These are phyloP conservation scores for Cercospora sojina DNA, from an alignment of 2,329 filamentous ascomycete species.

Conservation along the genomic window DNA sequence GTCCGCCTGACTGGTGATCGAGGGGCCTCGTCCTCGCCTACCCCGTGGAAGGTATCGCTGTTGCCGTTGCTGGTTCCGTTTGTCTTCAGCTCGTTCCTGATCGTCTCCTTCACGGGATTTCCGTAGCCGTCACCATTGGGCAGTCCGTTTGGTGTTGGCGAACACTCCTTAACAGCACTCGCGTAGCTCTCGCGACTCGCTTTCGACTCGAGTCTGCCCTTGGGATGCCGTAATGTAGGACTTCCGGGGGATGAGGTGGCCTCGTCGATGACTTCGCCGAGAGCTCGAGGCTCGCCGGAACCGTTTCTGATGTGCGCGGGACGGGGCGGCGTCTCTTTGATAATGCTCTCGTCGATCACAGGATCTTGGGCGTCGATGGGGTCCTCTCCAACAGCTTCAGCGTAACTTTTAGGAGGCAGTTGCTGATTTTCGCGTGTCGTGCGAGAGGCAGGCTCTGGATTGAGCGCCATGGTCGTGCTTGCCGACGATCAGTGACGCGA, in stretches of 20 bases:
- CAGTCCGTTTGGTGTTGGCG: conserved; percentile 19
- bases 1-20: conserved; percentile 30
- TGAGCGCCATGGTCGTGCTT: conserved; percentile 41
- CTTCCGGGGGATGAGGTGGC: conserved; percentile 33
- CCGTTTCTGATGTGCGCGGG: conserved; percentile 25
- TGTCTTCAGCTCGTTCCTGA: conserved; percentile 8
- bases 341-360: conserved; percentile 27
- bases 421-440: conserved; percentile 41
- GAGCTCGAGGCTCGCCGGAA: conserved; percentile 34
- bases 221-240: conserved; percentile 33
- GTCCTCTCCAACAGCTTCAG: conserved; percentile 41
- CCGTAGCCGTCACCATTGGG: conserved; percentile 27
- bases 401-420: conserved; percentile 47
- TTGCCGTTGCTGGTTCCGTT: conserved; percentile 21
- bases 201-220: conserved; percentile 32
- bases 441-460: conserved; percentile 44
- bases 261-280: conserved; percentile 40
- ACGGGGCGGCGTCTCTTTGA: conserved; percentile 40
- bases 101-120: conserved; percentile 18
- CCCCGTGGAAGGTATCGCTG: conserved; percentile 31
- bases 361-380: conserved; percentile 20
- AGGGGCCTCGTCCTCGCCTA: conserved; percentile 35
- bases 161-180: conserved; percentile 27
- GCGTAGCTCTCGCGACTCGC: conserved; percentile 27
- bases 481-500: background rate